Evolutionary conservation across 106 monocot species (phyloP).

Genomic region (Platanthera zijinensis): DNA sequence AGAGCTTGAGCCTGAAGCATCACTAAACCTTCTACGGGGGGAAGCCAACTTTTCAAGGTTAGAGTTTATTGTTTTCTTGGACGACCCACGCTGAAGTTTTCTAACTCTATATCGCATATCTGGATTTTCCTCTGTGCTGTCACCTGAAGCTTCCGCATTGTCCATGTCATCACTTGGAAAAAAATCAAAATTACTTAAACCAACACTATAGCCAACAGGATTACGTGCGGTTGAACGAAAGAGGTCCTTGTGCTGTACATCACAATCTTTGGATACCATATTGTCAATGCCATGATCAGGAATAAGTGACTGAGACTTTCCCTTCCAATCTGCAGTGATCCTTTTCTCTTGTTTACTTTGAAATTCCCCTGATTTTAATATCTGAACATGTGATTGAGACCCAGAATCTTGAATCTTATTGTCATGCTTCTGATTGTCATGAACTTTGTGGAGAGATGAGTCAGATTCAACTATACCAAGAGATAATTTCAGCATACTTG

Average conservation of each 20-base stretch:
- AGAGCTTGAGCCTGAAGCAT: conserved; percentile 4
- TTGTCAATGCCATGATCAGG: background rate
- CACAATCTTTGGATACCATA: background rate
- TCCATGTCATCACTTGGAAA: background rate
- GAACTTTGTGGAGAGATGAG: background rate
- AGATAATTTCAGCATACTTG: background rate
- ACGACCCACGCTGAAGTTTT: background rate
- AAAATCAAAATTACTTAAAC: background rate
- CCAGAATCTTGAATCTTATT: background rate
- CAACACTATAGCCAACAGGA: background rate
- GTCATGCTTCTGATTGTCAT: background rate
- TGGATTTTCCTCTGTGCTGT: background rate
- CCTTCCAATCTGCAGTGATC: background rate
- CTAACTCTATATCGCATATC: background rate
- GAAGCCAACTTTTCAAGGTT: background rate
- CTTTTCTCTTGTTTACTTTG: background rate
- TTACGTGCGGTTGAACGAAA: background rate
- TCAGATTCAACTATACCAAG: background rate
- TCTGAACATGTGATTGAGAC: background rate
- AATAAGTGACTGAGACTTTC: background rate
- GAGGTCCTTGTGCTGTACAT: background rate
- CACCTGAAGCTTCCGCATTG: background rate
- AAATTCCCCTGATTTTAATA: background rate
- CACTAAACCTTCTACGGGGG: background rate
- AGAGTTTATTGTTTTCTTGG: background rate